phyloP scores from a whole-genome alignment of 164 flowering plant genomes.

The Malania oleifera region DNA sequence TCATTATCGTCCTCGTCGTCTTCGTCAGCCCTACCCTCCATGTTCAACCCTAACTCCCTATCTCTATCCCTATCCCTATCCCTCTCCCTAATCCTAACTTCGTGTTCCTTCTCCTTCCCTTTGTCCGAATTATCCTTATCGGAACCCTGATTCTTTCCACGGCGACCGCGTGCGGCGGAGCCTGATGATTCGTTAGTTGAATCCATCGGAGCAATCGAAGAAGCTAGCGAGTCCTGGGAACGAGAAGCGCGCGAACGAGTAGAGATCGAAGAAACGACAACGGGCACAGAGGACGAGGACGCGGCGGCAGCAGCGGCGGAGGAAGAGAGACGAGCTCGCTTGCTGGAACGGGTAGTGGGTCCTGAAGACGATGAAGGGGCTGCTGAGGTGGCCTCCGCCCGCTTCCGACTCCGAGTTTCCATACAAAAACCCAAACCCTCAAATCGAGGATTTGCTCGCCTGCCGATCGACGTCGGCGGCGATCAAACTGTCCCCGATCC shows the following conservation, averaged over 20 bases:
- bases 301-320: conserved; percentile 23
- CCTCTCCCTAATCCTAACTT: conserved; percentile 53
- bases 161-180: conserved; percentile 42
- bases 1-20: conserved; percentile 57
- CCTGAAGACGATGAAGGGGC: conserved; percentile 64
- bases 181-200: conserved; percentile 54
- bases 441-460: conserved; percentile 25
- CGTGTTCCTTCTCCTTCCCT: conserved; percentile 91
- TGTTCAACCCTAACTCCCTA: conserved; percentile 46
- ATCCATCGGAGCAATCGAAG: conserved; percentile 42
- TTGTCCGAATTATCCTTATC: conserved; percentile 60
- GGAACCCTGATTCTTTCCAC: conserved; percentile 31
- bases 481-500: conserved; percentile 48
- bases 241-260: conserved; percentile 63
- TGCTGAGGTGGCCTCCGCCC: conserved; percentile 99
- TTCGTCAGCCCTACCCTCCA: conserved; percentile 39
- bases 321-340: conserved; percentile 52
- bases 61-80: conserved; percentile 44
- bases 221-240: conserved; percentile 24
- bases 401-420: conserved; percentile 99
- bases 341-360: conserved; percentile 61
- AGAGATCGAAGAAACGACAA: conserved; percentile 16
- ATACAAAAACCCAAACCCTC: conserved; percentile 63
- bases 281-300: conserved; percentile 11
- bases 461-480: conserved; percentile 34